Evolutionary conservation across 2,329 filamentous ascomycete genomes (phyloP).

Genomic region (Cercospora janseana): DNA sequence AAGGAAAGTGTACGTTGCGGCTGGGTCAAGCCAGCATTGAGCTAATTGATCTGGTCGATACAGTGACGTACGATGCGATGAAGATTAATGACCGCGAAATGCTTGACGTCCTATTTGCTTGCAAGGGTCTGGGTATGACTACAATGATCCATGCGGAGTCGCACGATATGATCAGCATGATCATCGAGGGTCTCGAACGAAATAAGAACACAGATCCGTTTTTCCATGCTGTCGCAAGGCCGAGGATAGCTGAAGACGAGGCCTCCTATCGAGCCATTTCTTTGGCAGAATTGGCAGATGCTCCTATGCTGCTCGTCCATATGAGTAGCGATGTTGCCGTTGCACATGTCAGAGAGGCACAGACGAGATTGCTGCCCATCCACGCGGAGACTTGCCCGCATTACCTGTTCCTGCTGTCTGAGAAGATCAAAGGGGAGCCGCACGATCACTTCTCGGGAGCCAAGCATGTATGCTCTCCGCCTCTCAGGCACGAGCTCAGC

Average conservation of each 20-base stretch:
- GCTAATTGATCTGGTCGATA: neutral
- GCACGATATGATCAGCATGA: slow-evolving; percentile 47
- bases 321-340: slow-evolving; percentile 45
- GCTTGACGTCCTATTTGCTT: slow-evolving; percentile 51
- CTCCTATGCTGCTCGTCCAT: slow-evolving; percentile 55
- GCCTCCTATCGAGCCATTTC: slow-evolving; percentile 53
- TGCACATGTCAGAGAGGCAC: slow-evolving; percentile 38
- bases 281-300: slow-evolving; percentile 50
- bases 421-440: slow-evolving; percentile 34
- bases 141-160: slow-evolving; percentile 54
- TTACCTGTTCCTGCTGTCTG: slow-evolving; percentile 38
- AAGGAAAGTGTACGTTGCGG: no score
- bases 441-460: slow-evolving; percentile 39
- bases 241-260: slow-evolving; percentile 49
- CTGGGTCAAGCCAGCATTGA: neutral
- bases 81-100: slow-evolving; percentile 52
- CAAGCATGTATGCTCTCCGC: slow-evolving; percentile 40
- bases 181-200: slow-evolving; percentile 44
- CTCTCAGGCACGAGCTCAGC: slow-evolving; percentile 33
- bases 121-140: slow-evolving; percentile 47
- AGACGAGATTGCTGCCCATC: slow-evolving; percentile 38
- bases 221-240: slow-evolving; percentile 49
- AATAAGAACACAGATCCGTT: slow-evolving; percentile 43
- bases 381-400: slow-evolving; percentile 42
- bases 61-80: slow-evolving; percentile 51